Evolutionary conservation across 176 grass and related monocot genomes (phyloP), one percentile per base, ranked within the genome.

Genomic region (Zizania latifolia): DNA sequence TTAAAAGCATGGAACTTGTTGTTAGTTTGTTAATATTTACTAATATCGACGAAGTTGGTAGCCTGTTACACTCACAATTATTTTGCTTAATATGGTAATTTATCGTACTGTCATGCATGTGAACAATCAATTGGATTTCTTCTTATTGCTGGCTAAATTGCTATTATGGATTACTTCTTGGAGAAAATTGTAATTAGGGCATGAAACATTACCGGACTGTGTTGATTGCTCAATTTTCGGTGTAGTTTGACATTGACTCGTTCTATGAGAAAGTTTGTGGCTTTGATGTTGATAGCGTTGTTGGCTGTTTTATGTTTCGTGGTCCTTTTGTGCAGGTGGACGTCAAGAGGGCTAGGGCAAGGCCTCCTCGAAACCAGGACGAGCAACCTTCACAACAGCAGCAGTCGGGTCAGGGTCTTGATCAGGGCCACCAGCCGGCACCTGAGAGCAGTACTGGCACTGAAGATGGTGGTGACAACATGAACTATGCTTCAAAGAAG

Each of bases 261-360:
- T 23, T 22, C 19, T 6, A 34, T 43, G 22, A 66, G 40, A 40
- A 21, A 66, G 39, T 24, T 41, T 58, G 43, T 53, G 17, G 5
- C 46, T 73, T 35, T 55, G 55, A 63, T 46, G 36, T 3, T 1
- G 29, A 72, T 39, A 39, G 12, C 5, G 6, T 24, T 4, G 58
- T 58, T 76, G 11, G 36, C 68, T 32, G 53, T 11, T 10, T 39
- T 45, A 29, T 54, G 13, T 33, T 43, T 48, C n/a, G 0, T 39
- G 5, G 8, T 19, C 66, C 17, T 33, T 37, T 62, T 67, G 10
- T 48, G 6, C 38, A 90, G 91, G 88, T 94, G 5, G 91, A 94
- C 24, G 91, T 94, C 19, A 94, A 94, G 82, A 78, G 82, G 55
- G 91, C 91, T 9, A 85, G 88, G 31, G 75, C 70, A 23, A 87